These are phyloP conservation scores for Peronospora tabacina DNA, from an alignment of 352 stramenopile species.

Conservation along the genomic window DNA sequence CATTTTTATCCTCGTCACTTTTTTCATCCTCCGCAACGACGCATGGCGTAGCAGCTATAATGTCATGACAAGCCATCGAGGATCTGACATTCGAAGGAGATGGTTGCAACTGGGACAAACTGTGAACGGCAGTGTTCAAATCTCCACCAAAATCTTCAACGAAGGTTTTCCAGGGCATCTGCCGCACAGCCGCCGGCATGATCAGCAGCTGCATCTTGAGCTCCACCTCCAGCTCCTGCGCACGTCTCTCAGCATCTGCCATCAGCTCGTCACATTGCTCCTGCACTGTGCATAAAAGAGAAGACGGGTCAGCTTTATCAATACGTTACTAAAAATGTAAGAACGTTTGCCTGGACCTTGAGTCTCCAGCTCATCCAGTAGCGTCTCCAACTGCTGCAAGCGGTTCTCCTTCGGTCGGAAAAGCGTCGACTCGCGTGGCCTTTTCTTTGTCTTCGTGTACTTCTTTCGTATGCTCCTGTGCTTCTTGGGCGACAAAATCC, in stretches of 20 bases:
- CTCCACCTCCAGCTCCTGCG: slow-evolving; percentile 60
- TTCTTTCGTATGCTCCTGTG: slow-evolving; percentile 25
- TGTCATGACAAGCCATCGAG: slow-evolving; percentile 21
- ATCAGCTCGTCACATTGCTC: slow-evolving; percentile 53
- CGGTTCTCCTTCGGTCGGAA: slow-evolving; percentile 35
- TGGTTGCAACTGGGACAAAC: slow-evolving; percentile 33
- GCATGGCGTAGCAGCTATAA: slow-evolving; percentile 38
- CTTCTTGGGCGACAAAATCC: slow-evolving; percentile 25
- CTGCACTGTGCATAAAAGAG: slow-evolving; percentile 34
- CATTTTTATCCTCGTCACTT: slow-evolving; percentile 11
- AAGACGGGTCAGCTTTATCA: slow-evolving; percentile 7
- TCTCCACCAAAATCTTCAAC: slow-evolving; percentile 70
- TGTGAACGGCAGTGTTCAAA: slow-evolving; percentile 64
- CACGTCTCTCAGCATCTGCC: slow-evolving; percentile 43
- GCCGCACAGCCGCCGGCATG: slow-evolving; percentile 56
- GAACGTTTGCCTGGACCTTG: slow-evolving; percentile 32
- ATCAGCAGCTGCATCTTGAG: slow-evolving; percentile 76
- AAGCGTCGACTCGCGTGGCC: slow-evolving; percentile 16
- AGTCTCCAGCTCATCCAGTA: slow-evolving; percentile 56
- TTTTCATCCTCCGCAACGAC: slow-evolving; percentile 17
- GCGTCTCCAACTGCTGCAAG: slow-evolving; percentile 28
- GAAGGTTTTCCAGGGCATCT: slow-evolving; percentile 77
- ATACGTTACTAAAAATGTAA: not conserved
- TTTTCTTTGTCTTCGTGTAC: slow-evolving; percentile 29
- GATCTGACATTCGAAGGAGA: slow-evolving; percentile 13